Conservation (phyloP, 2,329 filamentous ascomycete genomes). For the Annulohypoxylon truncatum region DNA sequence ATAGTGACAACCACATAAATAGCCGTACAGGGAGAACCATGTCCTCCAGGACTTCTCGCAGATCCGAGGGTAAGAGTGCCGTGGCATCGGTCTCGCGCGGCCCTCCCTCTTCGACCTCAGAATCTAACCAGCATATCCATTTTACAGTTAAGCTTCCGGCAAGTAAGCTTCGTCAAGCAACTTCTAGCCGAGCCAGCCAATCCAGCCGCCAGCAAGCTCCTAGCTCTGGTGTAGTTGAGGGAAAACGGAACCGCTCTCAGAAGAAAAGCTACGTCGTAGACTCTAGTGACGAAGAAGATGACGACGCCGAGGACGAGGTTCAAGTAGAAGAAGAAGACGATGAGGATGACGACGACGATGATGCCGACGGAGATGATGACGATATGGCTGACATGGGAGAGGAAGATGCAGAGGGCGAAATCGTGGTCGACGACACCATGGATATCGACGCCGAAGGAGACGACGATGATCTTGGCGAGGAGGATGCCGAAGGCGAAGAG, state of each 20-base stretch:
- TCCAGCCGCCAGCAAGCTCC: constrained; percentile 38
- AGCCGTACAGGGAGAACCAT: constrained; percentile 57
- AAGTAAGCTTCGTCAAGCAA: constrained; percentile 64
- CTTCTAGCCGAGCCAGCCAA: constrained; percentile 54
- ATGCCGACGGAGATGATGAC: constrained; percentile 55
- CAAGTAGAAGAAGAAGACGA: constrained; percentile 53
- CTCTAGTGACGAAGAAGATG: constrained; percentile 59
- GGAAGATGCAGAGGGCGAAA: constrained; percentile 51
- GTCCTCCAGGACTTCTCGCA: constrained; percentile 62
- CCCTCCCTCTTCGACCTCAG: constrained; percentile 58
- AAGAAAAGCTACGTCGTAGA: constrained; percentile 72
- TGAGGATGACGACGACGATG: constrained; percentile 54
- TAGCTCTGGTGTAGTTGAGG: constrained; percentile 54
- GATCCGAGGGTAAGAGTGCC: constrained; percentile 60
- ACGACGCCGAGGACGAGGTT: constrained; percentile 54
- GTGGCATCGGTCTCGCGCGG: constrained; percentile 58
- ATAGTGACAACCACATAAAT: constrained; percentile 57
- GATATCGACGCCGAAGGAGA: constrained; percentile 60
- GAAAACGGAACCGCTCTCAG: constrained; percentile 64
- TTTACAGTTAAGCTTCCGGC: constrained; percentile 65
- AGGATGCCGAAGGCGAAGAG: constrained; percentile 63
- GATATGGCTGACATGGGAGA: constrained; percentile 55
- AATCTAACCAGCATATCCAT: constrained; percentile 59
- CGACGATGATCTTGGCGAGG: constrained; percentile 51
- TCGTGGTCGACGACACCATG: constrained; percentile 52